Conservation (phyloP, 805 yeast species). For the Lipomyces japonicus region DNA sequence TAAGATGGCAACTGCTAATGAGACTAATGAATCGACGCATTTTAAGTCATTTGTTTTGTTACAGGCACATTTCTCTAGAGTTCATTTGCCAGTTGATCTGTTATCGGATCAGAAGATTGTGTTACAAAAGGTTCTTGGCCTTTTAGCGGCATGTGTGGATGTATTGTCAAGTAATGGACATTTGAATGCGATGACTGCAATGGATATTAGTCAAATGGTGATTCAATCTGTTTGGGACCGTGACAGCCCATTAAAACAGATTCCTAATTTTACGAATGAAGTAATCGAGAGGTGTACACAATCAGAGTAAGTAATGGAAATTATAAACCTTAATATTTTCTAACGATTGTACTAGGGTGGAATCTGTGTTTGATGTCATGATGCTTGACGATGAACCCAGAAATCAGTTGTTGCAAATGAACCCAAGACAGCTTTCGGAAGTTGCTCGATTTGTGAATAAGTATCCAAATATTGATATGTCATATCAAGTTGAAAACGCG, state of each 20-base stretch:
- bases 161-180: slow-evolving; percentile 74
- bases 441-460: slow-evolving; percentile 87
- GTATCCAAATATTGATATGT: slow-evolving; percentile 69
- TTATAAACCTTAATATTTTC: not conserved
- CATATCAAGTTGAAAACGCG: slow-evolving; percentile 48
- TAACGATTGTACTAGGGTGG: slow-evolving; percentile 43
- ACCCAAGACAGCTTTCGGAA: slow-evolving; percentile 47
- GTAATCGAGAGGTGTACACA: slow-evolving; percentile 54
- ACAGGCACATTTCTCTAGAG: slow-evolving; percentile 76
- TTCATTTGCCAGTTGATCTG: slow-evolving; percentile 59
- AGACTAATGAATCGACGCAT: slow-evolving; percentile 48
- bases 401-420: slow-evolving; percentile 56
- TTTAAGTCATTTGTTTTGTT: slow-evolving; percentile 70
- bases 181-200: slow-evolving; percentile 70
- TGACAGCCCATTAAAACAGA: slow-evolving; percentile 73
- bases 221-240: slow-evolving; percentile 82
- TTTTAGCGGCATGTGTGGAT: slow-evolving; percentile 70
- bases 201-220: slow-evolving; percentile 86
- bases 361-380: slow-evolving; percentile 76
- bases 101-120: slow-evolving; percentile 53
- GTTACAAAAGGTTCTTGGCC: slow-evolving; percentile 46
- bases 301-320: slow-evolving; percentile 30
- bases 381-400: slow-evolving; percentile 64
- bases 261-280: slow-evolving; percentile 60
- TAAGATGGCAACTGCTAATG: slow-evolving; percentile 41